A percentile compares a stretch with the other conserved stretches of the same genome.
Conservation (phyloP, 495 filamentous ascomycete species). For the Schizothecium vesticola region DNA sequence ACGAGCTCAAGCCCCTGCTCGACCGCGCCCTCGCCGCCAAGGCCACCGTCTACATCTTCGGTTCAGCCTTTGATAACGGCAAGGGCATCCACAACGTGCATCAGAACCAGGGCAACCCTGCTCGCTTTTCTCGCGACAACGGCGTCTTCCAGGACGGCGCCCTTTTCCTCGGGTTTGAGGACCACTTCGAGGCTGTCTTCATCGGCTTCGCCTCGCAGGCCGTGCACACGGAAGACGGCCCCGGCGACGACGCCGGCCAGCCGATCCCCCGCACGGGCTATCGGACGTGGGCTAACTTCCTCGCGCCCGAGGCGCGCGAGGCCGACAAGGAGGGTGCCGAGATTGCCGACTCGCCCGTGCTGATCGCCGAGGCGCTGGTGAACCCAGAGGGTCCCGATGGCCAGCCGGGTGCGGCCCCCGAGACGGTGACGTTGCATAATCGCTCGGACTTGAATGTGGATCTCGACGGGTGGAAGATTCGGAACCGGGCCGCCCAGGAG, state of each 20-base stretch:
- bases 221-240: constrained; percentile 23
- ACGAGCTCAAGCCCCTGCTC: constrained; percentile 33
- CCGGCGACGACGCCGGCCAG: constrained; percentile 6
- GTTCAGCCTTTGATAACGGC: constrained; percentile 26
- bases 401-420: not conserved
- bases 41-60: constrained; percentile 33
- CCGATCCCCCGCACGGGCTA: constrained; percentile 6
- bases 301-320: not conserved
- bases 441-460: constrained; percentile 5
- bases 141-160: constrained; percentile 37
- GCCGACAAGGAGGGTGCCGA: not conserved
- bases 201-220: constrained; percentile 33
- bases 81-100: constrained; percentile 41
- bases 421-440: constrained; percentile 18
- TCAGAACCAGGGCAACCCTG: constrained; percentile 40
- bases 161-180: constrained; percentile 28
- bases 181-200: constrained; percentile 33
- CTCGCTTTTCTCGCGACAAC: constrained; percentile 27
- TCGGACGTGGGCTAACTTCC: not conserved
- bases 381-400: constrained; percentile 20
- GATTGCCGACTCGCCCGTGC: not conserved
- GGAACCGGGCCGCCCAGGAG: constrained; percentile 8
- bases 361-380: constrained; percentile 14
- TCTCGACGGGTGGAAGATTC: constrained; percentile 18
- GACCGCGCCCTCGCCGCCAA: constrained; percentile 29